phyloP scores from a whole-genome alignment of 768 basidiomycete genomes.

The Termitomyces sp. region DNA sequence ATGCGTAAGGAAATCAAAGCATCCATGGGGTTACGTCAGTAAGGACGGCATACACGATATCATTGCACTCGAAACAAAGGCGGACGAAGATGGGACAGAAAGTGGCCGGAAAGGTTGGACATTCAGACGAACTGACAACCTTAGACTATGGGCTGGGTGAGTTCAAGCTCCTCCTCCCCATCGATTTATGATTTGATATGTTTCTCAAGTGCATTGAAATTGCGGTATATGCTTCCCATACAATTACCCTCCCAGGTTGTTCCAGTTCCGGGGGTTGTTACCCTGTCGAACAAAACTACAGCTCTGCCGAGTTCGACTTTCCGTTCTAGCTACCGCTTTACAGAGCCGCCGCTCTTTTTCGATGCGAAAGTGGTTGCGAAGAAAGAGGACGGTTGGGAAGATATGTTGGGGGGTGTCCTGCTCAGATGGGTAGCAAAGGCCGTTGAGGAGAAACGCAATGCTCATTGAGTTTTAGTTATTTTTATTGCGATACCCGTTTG shows the following conservation, averaged over 20 bases:
- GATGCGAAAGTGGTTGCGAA: constrained; percentile 71
- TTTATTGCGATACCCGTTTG: not conserved
- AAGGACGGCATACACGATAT: constrained; percentile 77
- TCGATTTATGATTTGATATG: not conserved
- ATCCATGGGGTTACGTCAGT: constrained; percentile 87
- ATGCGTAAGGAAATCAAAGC: constrained; percentile 71
- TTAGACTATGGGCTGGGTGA: constrained; percentile 81
- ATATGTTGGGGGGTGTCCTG: constrained; percentile 64
- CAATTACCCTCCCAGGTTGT: constrained; percentile 40
- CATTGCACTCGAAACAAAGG: constrained; percentile 51
- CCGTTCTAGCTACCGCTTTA: constrained; percentile 27
- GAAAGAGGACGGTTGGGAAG: constrained; percentile 75
- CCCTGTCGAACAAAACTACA: constrained; percentile 17
- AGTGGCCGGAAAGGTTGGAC: constrained; percentile 65
- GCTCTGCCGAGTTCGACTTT: constrained; percentile 24
- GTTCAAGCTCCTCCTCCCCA: constrained; percentile 20
- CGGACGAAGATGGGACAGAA: constrained; percentile 29
- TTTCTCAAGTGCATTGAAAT: constrained; percentile 60
- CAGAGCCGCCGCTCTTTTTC: constrained; percentile 53
- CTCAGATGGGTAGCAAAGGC: constrained; percentile 63
- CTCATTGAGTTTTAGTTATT: constrained; percentile 9
- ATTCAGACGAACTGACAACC: constrained; percentile 80
- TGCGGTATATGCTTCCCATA: constrained; percentile 76
- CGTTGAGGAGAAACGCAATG: constrained; percentile 53
- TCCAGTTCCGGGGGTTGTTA: constrained; percentile 10